Evolutionary conservation across 2,329 filamentous ascomycete genomes (phyloP), one percentile per base, ranked within the genome.

Genomic region (Akanthomyces lecanii): DNA sequence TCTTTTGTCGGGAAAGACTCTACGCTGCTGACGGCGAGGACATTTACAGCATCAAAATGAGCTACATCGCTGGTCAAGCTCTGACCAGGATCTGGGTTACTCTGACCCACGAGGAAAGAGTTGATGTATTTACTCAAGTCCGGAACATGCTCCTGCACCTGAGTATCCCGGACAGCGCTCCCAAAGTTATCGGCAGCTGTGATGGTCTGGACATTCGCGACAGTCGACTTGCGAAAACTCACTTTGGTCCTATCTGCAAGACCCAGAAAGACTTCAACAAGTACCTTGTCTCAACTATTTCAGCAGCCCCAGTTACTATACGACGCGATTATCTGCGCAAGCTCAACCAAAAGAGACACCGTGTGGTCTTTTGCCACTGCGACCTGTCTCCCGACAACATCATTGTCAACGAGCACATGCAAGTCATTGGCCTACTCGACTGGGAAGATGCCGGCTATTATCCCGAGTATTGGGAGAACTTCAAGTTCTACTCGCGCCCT

Each of bases 401-500:
- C 40, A 66, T 81, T 5, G 69, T 73, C 11, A 65, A 66, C 0
- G 73, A 71, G 2, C 72, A 74, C 33, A 55, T 61, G 55, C 66
- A 72, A 3, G 68, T 79, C 11, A 71, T 72, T 59, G 78, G 73
- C 5, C 73, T 81, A 36, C 62, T 81, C 28, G 79, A 81, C 67
- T 81, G 78, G 78, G 79, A 81, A 65, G 70, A 72, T 23, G 71
- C 76, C n/a, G 77, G 77, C 1, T 81, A 76, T 76, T 79, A 77
- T 66, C 78, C 77, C 2, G 67, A 70, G 11, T 74, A 71, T 58
- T 80, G 70, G 71, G 71, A 72, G 38, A 69, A 71, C 30, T 61
- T 69, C 56, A 69, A 70, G 40, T 70, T 71, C 56, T 69, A 68
- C 28, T 36, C 54, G 23, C 53, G 61, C 8, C 61, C 54, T 11